phyloP scores from a whole-genome alignment of 148 eudicot genomes.

The Cornus controversa region DNA sequence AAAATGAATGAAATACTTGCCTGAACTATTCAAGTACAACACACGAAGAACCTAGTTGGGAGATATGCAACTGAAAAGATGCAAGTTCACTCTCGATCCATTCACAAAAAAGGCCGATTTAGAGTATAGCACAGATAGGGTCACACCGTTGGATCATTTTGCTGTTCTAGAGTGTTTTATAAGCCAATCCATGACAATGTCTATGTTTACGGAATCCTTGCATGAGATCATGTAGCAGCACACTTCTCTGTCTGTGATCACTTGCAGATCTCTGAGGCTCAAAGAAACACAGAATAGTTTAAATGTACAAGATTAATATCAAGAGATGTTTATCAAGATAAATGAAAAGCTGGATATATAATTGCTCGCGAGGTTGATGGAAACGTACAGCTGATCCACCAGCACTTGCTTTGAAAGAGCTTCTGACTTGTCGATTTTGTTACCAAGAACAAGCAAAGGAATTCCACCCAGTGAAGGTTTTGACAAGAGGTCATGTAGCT shows the following conservation, averaged over 20 bases:
- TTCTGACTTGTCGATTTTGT: conserved; percentile 87
- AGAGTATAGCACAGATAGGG: not conserved
- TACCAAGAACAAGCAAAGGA: conserved; percentile 81
- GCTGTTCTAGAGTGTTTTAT: conserved; percentile 71
- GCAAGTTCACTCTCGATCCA: not conserved
- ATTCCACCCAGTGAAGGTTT: conserved; percentile 74
- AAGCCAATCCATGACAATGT: conserved; percentile 75
- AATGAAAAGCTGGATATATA: not conserved
- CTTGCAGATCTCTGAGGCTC: conserved; percentile 50
- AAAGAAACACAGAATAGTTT: not conserved
- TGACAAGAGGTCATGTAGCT: conserved; percentile 72
- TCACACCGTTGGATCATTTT: conserved; percentile 35
- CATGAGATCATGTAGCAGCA: conserved; percentile 92
- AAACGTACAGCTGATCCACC: conserved; percentile 78
- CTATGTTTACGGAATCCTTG: conserved; percentile 69
- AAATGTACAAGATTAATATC: not conserved
- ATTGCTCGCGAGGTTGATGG: not conserved
- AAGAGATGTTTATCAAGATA: not conserved
- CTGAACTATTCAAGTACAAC: not conserved
- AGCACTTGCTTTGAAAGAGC: conserved; percentile 79
- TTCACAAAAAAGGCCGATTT: not conserved
- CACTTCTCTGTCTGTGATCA: conserved; percentile 64
- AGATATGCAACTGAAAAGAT: not conserved
- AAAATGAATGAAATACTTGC: not conserved
- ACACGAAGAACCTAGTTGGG: not conserved